phyloP scores from a whole-genome alignment of 805 yeast genomes.

The Barnettozyma sucrosica region DNA sequence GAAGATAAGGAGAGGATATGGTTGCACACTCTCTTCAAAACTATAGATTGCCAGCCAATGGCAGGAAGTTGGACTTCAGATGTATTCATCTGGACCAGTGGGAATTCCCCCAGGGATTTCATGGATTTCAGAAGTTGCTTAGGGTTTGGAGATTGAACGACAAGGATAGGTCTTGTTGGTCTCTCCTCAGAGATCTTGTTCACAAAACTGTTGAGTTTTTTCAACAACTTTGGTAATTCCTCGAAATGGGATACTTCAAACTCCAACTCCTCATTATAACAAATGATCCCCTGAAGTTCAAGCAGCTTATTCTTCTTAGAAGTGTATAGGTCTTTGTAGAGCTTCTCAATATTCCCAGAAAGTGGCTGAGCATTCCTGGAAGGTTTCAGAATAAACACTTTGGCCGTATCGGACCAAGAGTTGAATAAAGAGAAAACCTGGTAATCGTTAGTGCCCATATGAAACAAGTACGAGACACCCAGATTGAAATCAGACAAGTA shows the following conservation, averaged over 20 bases:
- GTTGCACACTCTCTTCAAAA: slow-evolving; percentile 59
- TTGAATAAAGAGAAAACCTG: slow-evolving; percentile 66
- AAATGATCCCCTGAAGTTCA: slow-evolving; percentile 40
- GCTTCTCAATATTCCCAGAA: slow-evolving; percentile 45
- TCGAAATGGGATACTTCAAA: slow-evolving; percentile 53
- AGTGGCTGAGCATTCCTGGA: slow-evolving; percentile 59
- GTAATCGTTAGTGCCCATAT: slow-evolving; percentile 66
- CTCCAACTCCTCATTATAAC: slow-evolving; percentile 44
- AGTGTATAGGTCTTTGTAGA: slow-evolving; percentile 49
- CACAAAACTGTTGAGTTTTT: slow-evolving; percentile 49
- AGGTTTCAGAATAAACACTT: slow-evolving; percentile 62
- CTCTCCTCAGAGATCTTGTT: slow-evolving; percentile 57
- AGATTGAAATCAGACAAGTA: slow-evolving; percentile 53
- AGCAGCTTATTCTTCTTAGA: slow-evolving; percentile 41
- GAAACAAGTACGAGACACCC: slow-evolving; percentile 61
- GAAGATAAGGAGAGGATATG: slow-evolving; percentile 69
- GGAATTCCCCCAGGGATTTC: slow-evolving; percentile 47
- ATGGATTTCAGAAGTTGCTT: slow-evolving; percentile 41
- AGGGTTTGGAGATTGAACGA: slow-evolving; percentile 68
- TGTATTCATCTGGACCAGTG: slow-evolving; percentile 54
- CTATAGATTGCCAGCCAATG: slow-evolving; percentile 72
- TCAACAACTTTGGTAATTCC: slow-evolving; percentile 49
- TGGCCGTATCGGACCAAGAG: slow-evolving; percentile 49
- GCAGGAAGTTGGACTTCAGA: slow-evolving; percentile 62
- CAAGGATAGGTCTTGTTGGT: slow-evolving; percentile 57